Evolutionary conservation across 2,329 filamentous ascomycete species (phyloP).

Genomic region (Verticillium dahliae): DNA sequence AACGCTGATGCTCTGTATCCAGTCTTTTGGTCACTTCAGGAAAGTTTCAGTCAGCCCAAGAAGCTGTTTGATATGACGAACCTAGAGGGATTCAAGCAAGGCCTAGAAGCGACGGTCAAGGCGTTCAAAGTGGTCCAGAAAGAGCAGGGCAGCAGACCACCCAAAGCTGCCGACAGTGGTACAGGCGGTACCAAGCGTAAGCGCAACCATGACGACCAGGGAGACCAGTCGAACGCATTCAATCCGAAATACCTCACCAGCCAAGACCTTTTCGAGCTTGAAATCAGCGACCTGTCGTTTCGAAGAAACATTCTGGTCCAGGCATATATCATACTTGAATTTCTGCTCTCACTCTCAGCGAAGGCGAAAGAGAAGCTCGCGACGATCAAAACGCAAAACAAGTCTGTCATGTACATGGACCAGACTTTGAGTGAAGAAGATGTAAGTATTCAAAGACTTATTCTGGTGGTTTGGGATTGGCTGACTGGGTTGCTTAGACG

Average conservation of each 20-base stretch:
- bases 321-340: slow-evolving; percentile 89
- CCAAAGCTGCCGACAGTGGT: slow-evolving; percentile 55
- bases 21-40: slow-evolving; percentile 88
- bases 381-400: slow-evolving; percentile 63
- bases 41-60: slow-evolving; percentile 86
- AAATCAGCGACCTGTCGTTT: slow-evolving; percentile 94
- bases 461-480: neutral
- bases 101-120: slow-evolving; percentile 59
- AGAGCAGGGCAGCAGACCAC: slow-evolving; percentile 34
- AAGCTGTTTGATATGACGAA: slow-evolving; percentile 66
- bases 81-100: slow-evolving; percentile 75
- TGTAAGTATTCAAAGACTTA: slow-evolving; percentile 42
- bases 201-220: slow-evolving; percentile 42
- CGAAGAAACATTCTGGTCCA: slow-evolving; percentile 92
- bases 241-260: slow-evolving; percentile 99
- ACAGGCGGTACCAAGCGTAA: slow-evolving; percentile 68
- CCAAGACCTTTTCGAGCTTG: slow-evolving; percentile 88
- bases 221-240: slow-evolving; percentile 64
- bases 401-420: slow-evolving; percentile 75
- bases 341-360: slow-evolving; percentile 82
- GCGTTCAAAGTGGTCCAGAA: slow-evolving; percentile 47
- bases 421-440: slow-evolving; percentile 78
- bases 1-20: slow-evolving; percentile 75
- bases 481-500: slow-evolving; percentile 39
- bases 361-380: slow-evolving; percentile 74